Evolutionary conservation across 768 basidiomycete genomes (phyloP), one percentile per base, ranked within the genome.

Genomic region (Panaeolus papilionaceus): DNA sequence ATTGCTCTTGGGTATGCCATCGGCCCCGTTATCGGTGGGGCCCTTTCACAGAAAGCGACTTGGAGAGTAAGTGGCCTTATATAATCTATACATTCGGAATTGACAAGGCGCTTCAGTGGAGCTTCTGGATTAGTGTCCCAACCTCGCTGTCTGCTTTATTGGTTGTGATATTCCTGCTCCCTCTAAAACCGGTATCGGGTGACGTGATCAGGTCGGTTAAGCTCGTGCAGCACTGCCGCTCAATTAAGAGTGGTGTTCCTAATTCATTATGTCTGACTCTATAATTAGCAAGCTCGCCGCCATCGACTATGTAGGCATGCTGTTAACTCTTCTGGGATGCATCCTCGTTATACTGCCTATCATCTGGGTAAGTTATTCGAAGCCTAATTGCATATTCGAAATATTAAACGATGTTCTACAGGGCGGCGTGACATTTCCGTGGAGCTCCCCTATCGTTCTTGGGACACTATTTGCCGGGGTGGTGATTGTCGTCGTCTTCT

Each of bases 401-500:
- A 49, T 16, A 14, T 20, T 67, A 9, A 63, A 45, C 26, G 11
- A 0, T 1, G 5, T 23, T 5, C 20, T 58, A 37, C 69, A 90
- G 90, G 92, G 91, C 33, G 92, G 92, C 0, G 85, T 89, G 0
- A 88, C 88, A 1, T 92, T 92, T 71, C 84, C 91, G 0, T 93
- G 92, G 93, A 79, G 75, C 7, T 92, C 90, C 0, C 85, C 90
- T 0, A 80, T 86, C 1, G 89, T 95, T 64, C 75, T 92, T 39
- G 88, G 81, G 0, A 85, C 88, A 0, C 75, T 92, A 7, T 76
- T 86, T 62, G 83, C 87, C 0, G 89, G 91, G 0, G 65, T 89
- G 23, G 63, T 86, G 0, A 83, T 89, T 12, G 77, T 88, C 7
- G 77, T 71, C 0, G 54, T 91, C 3, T 94, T 93, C 75, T 85